Evolutionary conservation across 192 early-diverging fungal species (phyloP), one percentile per base, ranked within the genome.

Genomic region (Linnemannia hyalina): DNA sequence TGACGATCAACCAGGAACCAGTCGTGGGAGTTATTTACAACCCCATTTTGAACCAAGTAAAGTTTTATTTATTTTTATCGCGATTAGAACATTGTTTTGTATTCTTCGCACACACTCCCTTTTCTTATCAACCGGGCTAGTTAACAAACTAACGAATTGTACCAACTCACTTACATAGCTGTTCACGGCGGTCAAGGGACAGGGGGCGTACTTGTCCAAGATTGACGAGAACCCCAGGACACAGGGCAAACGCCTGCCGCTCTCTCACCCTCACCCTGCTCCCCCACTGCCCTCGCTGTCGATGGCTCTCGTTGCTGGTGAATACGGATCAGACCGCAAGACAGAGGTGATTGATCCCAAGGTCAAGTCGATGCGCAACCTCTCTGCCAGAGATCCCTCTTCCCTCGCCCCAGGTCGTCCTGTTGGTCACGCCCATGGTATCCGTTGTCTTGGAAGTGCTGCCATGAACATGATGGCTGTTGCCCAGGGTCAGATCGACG

Each of bases 1-100:
- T 99, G 75, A 90, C 95, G 2, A 88, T 96, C 69, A 90, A 94
- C 78, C 91, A 93, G 74, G 83, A 91, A 46, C 94, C 95, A 0
- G 93, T 96, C 29, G 93, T 99, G 13, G 98, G 98, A 20, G 97
- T 97, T 18, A 93, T 99, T 10, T 98, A 94, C 82, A 95, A 97
- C 85, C 98, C 98, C 20, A 91, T 99, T 22, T 87, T 98, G 72
- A 90, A 96, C 81, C 96, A 99, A 84, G 89, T 95, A 75, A 95
- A 23, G 26, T 22, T 29, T 41, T 86, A 63, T 36, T 49, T 70
- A 41, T 20, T 71, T 69, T 70, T 44, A 36, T 52, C 55, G 55
- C 55, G 22, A 57, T 26, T 57, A 57, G 52, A 22, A 52, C 76
- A 4, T 16, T 72, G 36, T 60, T 32, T 70, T 70, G 3, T 18